phyloP scores from a whole-genome alignment of 495 filamentous ascomycete species.

The Pseudotulostoma volvatum region DNA sequence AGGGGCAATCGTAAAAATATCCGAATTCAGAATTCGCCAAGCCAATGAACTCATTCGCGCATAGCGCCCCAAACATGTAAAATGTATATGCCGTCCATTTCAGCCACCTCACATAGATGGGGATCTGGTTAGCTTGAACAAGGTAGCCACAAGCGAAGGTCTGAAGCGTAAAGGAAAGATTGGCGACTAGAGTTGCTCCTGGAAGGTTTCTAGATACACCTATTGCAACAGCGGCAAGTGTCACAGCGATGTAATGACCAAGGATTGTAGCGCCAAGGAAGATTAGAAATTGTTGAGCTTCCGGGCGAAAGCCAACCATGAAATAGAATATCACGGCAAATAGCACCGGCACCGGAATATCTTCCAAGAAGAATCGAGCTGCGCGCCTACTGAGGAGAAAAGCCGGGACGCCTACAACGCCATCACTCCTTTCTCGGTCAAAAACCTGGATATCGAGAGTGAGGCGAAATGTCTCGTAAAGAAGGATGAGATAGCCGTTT shows the following conservation, averaged over 20 bases:
- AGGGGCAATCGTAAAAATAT: constrained; percentile 51
- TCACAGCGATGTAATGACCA: constrained; percentile 50
- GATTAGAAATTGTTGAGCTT: constrained; percentile 44
- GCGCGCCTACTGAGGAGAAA: constrained; percentile 50
- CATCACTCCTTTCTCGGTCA: constrained; percentile 55
- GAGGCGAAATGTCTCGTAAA: constrained; percentile 57
- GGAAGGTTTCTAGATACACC: constrained; percentile 44
- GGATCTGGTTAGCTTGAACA: constrained; percentile 51
- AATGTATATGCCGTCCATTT: constrained; percentile 43
- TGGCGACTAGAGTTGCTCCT: constrained; percentile 45
- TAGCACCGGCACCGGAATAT: constrained; percentile 49
- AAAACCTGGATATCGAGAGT: constrained; percentile 56
- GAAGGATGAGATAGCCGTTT: constrained; percentile 56
- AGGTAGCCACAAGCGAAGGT: constrained; percentile 57
- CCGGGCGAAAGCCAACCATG: constrained; percentile 51
- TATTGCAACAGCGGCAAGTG: constrained; percentile 42
- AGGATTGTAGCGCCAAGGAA: constrained; percentile 49
- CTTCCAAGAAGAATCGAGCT: constrained; percentile 47
- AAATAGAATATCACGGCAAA: constrained; percentile 58
- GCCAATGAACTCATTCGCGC: constrained; percentile 51
- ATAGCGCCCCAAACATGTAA: constrained; percentile 50
- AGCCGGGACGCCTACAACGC: constrained; percentile 47
- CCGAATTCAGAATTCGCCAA: constrained; percentile 19
- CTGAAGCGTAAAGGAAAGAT: constrained; percentile 54
- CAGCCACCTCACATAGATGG: constrained; percentile 56